phyloP scores from a whole-genome alignment of 2,329 filamentous ascomycete species.

The Calonectria fujianensis region DNA sequence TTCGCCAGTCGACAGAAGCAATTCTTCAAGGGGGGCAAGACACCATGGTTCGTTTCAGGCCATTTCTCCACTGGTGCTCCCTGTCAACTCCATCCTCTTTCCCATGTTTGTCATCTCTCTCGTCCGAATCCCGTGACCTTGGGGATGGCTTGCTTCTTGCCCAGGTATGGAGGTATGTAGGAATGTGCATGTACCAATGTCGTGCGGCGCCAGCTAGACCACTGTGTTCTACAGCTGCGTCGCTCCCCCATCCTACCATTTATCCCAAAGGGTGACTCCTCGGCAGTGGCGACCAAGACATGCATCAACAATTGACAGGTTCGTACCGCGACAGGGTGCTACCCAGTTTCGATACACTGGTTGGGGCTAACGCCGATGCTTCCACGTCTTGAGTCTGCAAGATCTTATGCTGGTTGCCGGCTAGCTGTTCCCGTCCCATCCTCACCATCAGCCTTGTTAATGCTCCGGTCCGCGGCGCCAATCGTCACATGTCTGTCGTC shows the following conservation, averaged over 20 bases:
- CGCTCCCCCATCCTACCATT: slow-evolving; percentile 4
- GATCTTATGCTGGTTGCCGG: slow-evolving; percentile 41
- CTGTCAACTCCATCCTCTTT: slow-evolving; percentile 17
- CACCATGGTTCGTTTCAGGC: slow-evolving; percentile 54
- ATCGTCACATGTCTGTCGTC: neutral
- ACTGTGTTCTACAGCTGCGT: neutral
- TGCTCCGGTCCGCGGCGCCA: neutral
- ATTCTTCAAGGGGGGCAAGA: slow-evolving; percentile 46
- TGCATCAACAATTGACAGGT: slow-evolving; percentile 40
- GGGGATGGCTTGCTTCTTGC: neutral
- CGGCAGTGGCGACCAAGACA: slow-evolving; percentile 42
- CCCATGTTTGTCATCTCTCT: neutral
- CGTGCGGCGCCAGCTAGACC: neutral
- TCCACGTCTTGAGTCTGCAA: slow-evolving; percentile 38
- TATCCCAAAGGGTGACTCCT: slow-evolving; percentile 22
- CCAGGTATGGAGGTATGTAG: neutral
- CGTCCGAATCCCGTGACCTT: slow-evolving; percentile 5
- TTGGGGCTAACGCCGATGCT: slow-evolving; percentile 39
- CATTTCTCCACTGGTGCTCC: slow-evolving; percentile 39
- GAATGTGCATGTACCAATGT: neutral
- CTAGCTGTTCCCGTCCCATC: slow-evolving; percentile 34
- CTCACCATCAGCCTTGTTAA: slow-evolving; percentile 46
- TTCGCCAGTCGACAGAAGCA: slow-evolving; percentile 45
- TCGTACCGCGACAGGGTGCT: slow-evolving; percentile 41
- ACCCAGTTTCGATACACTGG: slow-evolving; percentile 29